phyloP scores from a whole-genome alignment of 2,329 filamentous ascomycete species.

The Dothistroma septosporum region DNA sequence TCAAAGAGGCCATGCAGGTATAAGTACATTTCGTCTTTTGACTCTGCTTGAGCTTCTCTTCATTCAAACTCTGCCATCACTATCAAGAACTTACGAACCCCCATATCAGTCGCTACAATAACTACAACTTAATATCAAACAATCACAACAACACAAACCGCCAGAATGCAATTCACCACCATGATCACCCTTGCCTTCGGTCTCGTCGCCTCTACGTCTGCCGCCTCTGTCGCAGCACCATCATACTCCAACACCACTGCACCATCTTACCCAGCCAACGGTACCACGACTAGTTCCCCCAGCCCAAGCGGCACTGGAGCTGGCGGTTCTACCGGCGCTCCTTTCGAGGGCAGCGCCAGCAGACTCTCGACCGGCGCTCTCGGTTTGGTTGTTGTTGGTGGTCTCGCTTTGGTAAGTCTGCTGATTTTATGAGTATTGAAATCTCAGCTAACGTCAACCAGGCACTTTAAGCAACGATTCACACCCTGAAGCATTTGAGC shows the following conservation, averaged over 20 bases:
- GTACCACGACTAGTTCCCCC: constrained; percentile 3
- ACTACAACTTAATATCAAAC: neutral
- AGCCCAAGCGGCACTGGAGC: constrained; percentile 10
- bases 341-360: constrained; percentile 6
- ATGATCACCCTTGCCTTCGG: constrained; percentile 10
- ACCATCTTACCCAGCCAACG: constrained; percentile 1
- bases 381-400: constrained; percentile 12
- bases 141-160: neutral
- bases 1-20: constrained; percentile 1
- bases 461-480: neutral
- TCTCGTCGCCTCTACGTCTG: constrained; percentile 5
- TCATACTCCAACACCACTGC: constrained; percentile 4
- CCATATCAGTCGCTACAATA: constrained; percentile 4
- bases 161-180: constrained; percentile 13
- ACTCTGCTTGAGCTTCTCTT: neutral
- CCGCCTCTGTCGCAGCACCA: neutral
- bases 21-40: constrained; percentile 1
- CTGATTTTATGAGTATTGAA: neutral
- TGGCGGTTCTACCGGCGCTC: neutral
- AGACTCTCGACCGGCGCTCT: constrained; percentile 9
- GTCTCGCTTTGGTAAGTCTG: constrained; percentile 11
- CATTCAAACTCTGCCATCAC: neutral
- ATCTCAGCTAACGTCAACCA: neutral
- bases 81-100: neutral
- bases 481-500: neutral